Percentiles rank a stretch among this genome's conserved stretches.
Evolutionary conservation across 768 basidiomycete species (phyloP).

Genomic region (Rhizopogon vulgaris): DNA sequence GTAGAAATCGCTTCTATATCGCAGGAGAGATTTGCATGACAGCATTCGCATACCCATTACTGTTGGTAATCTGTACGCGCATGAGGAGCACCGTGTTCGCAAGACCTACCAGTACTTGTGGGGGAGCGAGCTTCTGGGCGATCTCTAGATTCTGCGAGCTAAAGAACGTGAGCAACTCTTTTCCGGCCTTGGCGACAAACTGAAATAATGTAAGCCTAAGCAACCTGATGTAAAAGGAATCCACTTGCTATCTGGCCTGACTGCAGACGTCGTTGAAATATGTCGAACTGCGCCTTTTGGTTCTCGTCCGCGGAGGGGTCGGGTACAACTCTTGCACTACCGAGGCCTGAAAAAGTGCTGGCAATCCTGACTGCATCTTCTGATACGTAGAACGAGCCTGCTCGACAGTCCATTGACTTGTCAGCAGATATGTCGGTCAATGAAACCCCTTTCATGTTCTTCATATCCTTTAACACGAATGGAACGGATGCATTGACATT

Average conservation of each 20-base stretch:
- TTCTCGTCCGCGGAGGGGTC: slow-evolving; percentile 33
- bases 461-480: slow-evolving; percentile 37
- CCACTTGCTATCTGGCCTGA: slow-evolving; percentile 47
- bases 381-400: slow-evolving; percentile 57
- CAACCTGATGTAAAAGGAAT: not conserved
- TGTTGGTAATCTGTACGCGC: slow-evolving; percentile 52
- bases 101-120: slow-evolving; percentile 36
- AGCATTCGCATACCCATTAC: slow-evolving; percentile 53
- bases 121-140: slow-evolving; percentile 45
- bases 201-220: slow-evolving; percentile 17
- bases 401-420: slow-evolving; percentile 33
- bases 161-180: slow-evolving; percentile 52
- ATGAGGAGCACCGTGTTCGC: slow-evolving; percentile 44
- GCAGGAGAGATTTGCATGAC: slow-evolving; percentile 21
- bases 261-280: slow-evolving; percentile 44
- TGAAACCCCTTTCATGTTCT: slow-evolving; percentile 23
- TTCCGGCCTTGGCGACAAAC: slow-evolving; percentile 53
- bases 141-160: slow-evolving; percentile 44
- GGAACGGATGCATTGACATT: slow-evolving; percentile 47
- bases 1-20: not conserved
- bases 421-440: slow-evolving; percentile 34
- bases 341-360: slow-evolving; percentile 45
- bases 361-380: slow-evolving; percentile 44
- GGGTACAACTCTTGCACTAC: slow-evolving; percentile 41
- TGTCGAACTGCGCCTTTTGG: slow-evolving; percentile 41